Evolutionary conservation across 768 basidiomycete species (phyloP), one percentile per base, ranked within the genome.

Genomic region (Rhizopogon vulgaris): DNA sequence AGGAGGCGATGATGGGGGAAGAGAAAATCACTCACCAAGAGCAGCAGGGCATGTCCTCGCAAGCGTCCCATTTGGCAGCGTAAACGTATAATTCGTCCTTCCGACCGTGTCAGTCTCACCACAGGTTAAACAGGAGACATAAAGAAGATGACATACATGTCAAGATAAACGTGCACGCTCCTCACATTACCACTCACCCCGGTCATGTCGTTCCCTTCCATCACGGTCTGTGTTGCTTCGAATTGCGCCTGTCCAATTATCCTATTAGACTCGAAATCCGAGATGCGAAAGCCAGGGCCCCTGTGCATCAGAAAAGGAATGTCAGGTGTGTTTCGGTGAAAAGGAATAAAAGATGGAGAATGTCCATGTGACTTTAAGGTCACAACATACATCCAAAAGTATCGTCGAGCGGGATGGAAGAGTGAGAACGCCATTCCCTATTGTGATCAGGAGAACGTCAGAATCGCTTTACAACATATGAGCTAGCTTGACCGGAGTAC

Each of bases 41-140:
- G 87, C 89, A 55, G 88, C 73, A n/a, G 87, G 85, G 61, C 88
- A 91, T 1, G 89, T 91, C 25, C 74, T 73, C 30, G 80, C 83
- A 5, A 66, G 71, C 3, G 83, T 84, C 28, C 89, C 86, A 58
- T 89, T 84, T 2, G 80, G 69, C 15, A 90, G 70, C 8, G 67
- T 64, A 64, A 90, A 90, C 1, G 76, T 73, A 56, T 85, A 78
- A 57, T 74, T 80, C 14, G 81, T 72, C 86, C 82, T 86, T 52
- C 41, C 51, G 18, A 51, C 49, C 36, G 38, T 6, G 17, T 54
- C 24, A 51, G 30, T 24, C 24, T n/a, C 28, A 24, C 37, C n/a
- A 14, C 49, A 27, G 28, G 30, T 40, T 48, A 38, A 30, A 43
- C n/a, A 5, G 15, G 8, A 28, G 27, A 8, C 28, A n/a, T 6